Evolutionary conservation across 345 rosid species (phyloP).

Genomic region (Salix purpurea): DNA sequence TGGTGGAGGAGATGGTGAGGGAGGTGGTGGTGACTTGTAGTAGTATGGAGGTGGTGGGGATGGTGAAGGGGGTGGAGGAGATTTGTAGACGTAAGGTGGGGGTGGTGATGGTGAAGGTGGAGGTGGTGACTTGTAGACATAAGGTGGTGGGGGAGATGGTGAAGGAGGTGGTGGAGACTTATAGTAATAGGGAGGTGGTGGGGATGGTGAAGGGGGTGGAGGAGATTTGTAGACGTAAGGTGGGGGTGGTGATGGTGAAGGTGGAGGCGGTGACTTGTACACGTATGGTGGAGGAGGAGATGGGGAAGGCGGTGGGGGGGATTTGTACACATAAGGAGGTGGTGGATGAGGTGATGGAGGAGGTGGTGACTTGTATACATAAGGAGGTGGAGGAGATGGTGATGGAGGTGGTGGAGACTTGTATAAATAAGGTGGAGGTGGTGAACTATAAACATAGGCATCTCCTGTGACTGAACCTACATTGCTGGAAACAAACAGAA

Average conservation of each 20-base stretch:
- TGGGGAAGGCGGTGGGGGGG: background rate
- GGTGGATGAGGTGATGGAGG: slow-evolving; percentile 1
- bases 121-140: too few relatives aligned
- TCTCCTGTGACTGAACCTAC: slow-evolving; percentile 42
- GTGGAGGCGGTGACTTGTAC: slow-evolving; percentile 5
- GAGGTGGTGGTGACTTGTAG: background rate
- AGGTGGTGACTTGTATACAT: background rate
- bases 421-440: slow-evolving; percentile 24
- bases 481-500: slow-evolving; percentile 28
- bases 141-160: too few relatives aligned
- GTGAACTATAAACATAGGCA: slow-evolving; percentile 47
- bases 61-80: background rate
- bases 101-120: too few relatives aligned
- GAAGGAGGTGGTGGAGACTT: too few relatives aligned
- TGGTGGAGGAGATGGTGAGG: background rate
- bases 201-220: background rate
- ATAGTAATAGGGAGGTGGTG: too few relatives aligned
- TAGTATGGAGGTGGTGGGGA: background rate
- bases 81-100: too few relatives aligned
- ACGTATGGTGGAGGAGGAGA: background rate
- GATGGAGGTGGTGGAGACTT: slow-evolving; percentile 3
- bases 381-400: background rate
- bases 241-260: rapidly evolving
- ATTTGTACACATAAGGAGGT: background rate
- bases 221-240: background rate